Percentiles rank a stretch among this genome's conserved stretches.
Conservation (phyloP, 495 filamentous ascomycete species). For the Xylaria curta region DNA sequence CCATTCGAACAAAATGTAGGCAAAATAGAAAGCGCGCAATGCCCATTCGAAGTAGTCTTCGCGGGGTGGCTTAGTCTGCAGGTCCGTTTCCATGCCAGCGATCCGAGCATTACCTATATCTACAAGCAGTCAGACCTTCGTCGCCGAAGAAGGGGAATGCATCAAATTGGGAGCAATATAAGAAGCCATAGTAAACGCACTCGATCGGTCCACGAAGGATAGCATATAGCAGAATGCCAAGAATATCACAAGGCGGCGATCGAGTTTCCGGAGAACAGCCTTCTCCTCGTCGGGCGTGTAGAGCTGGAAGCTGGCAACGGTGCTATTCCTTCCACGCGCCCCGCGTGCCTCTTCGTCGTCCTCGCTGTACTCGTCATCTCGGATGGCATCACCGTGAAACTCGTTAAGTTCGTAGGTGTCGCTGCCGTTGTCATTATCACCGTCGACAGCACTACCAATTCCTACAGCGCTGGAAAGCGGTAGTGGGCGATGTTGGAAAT, state of each 20-base stretch:
- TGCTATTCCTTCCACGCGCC: slow-evolving; percentile 32
- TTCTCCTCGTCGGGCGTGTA: slow-evolving; percentile 80
- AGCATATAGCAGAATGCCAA: slow-evolving; percentile 83
- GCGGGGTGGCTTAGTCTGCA: slow-evolving; percentile 63
- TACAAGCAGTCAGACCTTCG: slow-evolving; percentile 35
- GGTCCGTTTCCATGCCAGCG: slow-evolving; percentile 71
- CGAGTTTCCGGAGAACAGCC: slow-evolving; percentile 74
- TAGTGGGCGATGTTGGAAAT: slow-evolving; percentile 25
- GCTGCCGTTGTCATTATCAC: slow-evolving; percentile 29
- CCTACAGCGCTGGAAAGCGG: slow-evolving; percentile 11
- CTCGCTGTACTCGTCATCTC: background rate
- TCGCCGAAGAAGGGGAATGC: background rate
- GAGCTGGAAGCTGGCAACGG: slow-evolving; percentile 59
- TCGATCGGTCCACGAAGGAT: slow-evolving; percentile 79
- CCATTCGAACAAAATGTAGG: slow-evolving; percentile 73
- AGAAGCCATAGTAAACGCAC: slow-evolving; percentile 52
- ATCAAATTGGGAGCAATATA: no score
- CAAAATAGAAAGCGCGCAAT: slow-evolving; percentile 77
- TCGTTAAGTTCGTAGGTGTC: slow-evolving; percentile 31
- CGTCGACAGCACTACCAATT: no score
- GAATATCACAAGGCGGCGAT: slow-evolving; percentile 77
- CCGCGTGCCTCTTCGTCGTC: slow-evolving; percentile 3
- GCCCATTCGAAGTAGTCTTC: slow-evolving; percentile 82
- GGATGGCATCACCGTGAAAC: background rate
- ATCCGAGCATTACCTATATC: slow-evolving; percentile 84